A percentile compares a stretch with the other conserved stretches of the same genome.
These are phyloP conservation scores for Ophiocordyceps camponoti-floridani DNA, from an alignment of 2,329 filamentous ascomycete species.

Conservation along the genomic window DNA sequence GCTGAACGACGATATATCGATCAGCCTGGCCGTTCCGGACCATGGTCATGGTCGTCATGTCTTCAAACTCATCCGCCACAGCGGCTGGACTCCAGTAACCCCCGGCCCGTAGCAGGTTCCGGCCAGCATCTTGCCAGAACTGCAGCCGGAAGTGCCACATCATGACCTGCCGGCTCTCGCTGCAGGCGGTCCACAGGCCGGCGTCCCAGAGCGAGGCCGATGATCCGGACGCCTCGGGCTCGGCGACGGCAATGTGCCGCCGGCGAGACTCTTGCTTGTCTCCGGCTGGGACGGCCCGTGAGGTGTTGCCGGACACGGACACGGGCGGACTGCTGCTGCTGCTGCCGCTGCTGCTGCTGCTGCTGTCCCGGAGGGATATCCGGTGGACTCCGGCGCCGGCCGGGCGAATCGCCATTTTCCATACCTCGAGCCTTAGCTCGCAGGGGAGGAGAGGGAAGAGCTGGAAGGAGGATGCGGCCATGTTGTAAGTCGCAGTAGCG, in stretches of 20 bases:
- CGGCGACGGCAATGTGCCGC: background rate
- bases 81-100: background rate
- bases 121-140: background rate
- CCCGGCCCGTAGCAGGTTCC: background rate
- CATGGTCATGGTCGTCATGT: background rate
- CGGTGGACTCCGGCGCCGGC: background rate
- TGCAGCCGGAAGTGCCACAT: background rate
- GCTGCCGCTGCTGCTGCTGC: background rate
- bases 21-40: background rate
- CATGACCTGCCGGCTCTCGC: slow-evolving; percentile 2
- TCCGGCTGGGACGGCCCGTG: background rate
- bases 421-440: slow-evolving; percentile 1
- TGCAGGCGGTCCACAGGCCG: slow-evolving; percentile 3
- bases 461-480: background rate
- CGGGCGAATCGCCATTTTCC: background rate
- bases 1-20: background rate
- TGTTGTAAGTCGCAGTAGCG: background rate
- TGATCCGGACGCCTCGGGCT: background rate
- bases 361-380: background rate
- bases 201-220: slow-evolving; percentile 3
- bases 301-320: background rate
- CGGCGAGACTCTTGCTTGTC: background rate
- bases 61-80: background rate
- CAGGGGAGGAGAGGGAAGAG: slow-evolving; percentile 1
- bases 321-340: background rate